A percentile compares a stretch with the other conserved stretches of the same genome.
Conservation (phyloP, 371 early-diverging fungal genomes). For the Mortierella sp. region DNA sequence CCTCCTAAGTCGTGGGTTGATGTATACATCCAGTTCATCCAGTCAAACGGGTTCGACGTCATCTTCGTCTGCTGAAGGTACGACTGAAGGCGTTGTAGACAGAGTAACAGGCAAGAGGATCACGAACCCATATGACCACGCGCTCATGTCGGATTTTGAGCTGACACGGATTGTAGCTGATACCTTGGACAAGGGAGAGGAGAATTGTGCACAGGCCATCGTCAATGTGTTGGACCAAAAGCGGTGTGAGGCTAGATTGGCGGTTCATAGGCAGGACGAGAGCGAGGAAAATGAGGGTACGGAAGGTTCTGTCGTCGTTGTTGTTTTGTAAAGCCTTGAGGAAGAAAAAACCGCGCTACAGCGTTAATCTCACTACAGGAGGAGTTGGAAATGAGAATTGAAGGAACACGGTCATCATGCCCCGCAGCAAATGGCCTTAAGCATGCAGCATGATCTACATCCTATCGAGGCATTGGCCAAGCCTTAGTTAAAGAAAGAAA, state of each 20-base stretch:
- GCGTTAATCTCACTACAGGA: no score
- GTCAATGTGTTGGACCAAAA: constrained; percentile 28
- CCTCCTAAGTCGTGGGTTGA: constrained; percentile 31
- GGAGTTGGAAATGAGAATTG: no score
- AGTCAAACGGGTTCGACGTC: background rate
- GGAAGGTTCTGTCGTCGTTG: constrained; percentile 35
- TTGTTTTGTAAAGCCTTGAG: constrained; percentile 15
- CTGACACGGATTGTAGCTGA: constrained; percentile 29
- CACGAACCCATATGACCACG: constrained; percentile 32
- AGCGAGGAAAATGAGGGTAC: constrained; percentile 13
- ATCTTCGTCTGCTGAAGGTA: background rate
- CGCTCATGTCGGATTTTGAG: constrained; percentile 41
- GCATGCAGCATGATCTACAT: no score
- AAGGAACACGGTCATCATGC: no score
- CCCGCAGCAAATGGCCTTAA: no score
- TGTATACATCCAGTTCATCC: constrained; percentile 16
- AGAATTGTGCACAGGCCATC: constrained; percentile 34
- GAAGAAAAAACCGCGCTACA: no score
- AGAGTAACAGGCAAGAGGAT: background rate
- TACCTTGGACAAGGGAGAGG: constrained; percentile 29
- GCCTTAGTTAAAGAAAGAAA: no score
- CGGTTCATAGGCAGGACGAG: background rate
- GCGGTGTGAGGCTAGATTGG: constrained; percentile 12
- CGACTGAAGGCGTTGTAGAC: background rate
- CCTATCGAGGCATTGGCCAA: no score